Conservation (phyloP, 345 rosid genomes). For the Salix caprea region DNA sequence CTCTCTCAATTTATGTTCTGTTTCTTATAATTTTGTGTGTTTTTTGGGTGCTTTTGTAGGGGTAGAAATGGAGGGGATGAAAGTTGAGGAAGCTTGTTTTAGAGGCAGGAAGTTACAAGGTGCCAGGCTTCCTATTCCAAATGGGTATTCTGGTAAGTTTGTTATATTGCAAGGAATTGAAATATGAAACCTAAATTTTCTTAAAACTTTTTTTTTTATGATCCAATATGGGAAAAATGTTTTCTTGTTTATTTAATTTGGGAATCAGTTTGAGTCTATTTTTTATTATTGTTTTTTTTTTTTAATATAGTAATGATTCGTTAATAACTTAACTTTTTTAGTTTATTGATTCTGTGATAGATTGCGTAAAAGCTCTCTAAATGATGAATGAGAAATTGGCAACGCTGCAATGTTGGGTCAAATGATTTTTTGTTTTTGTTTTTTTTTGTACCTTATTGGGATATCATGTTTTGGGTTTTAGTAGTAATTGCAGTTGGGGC, state of each 20-base stretch:
- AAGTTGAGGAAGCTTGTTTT: constrained; percentile 68
- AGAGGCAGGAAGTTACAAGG: constrained; percentile 87
- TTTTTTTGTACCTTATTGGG: no score
- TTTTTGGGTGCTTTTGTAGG: constrained; percentile 29
- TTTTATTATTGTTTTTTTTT: no score
- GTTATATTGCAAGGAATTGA: background rate
- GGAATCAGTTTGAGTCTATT: background rate
- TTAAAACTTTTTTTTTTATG: no score
- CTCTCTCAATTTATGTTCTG: no score
- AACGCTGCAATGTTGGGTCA: background rate
- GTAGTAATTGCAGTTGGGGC: no score
- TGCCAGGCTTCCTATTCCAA: constrained; percentile 54
- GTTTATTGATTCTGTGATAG: background rate
- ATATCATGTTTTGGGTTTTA: no score
- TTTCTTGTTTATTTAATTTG: background rate
- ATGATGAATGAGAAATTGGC: background rate
- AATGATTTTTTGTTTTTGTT: no score
- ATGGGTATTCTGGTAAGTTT: constrained; percentile 62
- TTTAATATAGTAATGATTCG: no score
- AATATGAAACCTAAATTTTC: no score
- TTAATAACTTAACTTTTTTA: no score
- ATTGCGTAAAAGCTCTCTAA: background rate
- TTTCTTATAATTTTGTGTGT: background rate
- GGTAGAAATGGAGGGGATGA: constrained; percentile 55
- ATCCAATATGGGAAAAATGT: background rate